These are phyloP conservation scores for Botrytis medusae DNA, from an alignment of 2,329 filamentous ascomycete species.

Conservation along the genomic window DNA sequence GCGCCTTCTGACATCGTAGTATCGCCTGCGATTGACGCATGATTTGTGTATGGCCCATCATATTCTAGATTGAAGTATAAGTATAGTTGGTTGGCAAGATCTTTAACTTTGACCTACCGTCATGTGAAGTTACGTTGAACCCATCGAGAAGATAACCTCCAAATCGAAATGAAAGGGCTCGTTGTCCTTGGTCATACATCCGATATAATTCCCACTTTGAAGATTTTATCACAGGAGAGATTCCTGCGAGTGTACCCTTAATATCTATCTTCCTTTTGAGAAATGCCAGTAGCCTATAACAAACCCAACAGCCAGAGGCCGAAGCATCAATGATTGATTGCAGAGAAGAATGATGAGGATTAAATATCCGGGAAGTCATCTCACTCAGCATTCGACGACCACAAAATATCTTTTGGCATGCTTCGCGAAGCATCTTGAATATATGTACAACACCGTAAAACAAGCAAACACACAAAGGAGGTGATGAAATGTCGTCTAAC, in stretches of 20 bases:
- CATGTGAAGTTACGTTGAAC: neutral
- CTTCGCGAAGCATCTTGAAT: neutral
- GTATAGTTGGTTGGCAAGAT: neutral
- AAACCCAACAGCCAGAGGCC: constrained; percentile 5
- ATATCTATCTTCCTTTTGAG: accelerated
- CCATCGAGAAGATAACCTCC: accelerated
- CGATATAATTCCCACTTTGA: neutral
- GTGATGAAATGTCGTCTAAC: neutral
- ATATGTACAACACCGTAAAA: neutral
- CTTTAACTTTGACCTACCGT: neutral
- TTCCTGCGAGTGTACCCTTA: neutral
- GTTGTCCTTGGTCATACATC: accelerated
- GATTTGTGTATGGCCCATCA: neutral
- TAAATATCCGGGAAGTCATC: accelerated
- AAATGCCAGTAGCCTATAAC: neutral
- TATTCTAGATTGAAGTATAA: neutral
- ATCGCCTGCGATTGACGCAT: neutral
- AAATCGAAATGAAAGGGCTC: accelerated
- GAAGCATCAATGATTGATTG: neutral
- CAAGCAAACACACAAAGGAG: neutral
- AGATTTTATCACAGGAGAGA: neutral
- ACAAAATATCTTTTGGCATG: neutral
- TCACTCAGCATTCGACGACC: neutral
- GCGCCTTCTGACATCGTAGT: neutral
- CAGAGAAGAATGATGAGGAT: constrained; percentile 2